Conservation (phyloP, 805 yeast species). For the Kazachstania taianensis region DNA sequence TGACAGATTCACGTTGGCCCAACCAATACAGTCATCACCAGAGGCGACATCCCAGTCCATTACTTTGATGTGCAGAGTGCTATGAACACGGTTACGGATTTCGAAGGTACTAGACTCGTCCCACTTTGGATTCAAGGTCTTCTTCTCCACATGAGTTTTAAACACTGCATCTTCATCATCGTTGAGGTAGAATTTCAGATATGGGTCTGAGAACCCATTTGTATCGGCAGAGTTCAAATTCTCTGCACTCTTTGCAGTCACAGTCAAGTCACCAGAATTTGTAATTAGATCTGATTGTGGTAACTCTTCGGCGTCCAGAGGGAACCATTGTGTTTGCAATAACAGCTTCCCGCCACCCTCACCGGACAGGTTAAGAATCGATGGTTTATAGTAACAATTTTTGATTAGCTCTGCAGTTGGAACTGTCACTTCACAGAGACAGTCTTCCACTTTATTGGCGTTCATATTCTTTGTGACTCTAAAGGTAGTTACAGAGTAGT, state of each 20-base stretch:
- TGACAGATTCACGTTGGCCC: slow-evolving; percentile 44
- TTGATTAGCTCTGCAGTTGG: slow-evolving; percentile 59
- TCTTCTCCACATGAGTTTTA: slow-evolving; percentile 75
- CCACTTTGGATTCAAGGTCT: slow-evolving; percentile 85
- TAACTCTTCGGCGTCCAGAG: slow-evolving; percentile 47
- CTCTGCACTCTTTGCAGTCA: slow-evolving; percentile 54
- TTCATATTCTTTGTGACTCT: slow-evolving; percentile 48
- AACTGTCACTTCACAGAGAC: slow-evolving; percentile 51
- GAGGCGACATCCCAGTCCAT: slow-evolving; percentile 93
- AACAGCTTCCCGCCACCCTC: slow-evolving; percentile 42
- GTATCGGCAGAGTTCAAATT: slow-evolving; percentile 78
- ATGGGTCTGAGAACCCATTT: slow-evolving; percentile 92
- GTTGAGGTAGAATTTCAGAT: slow-evolving; percentile 57
- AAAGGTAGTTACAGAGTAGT: slow-evolving; percentile 56
- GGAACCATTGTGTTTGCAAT: slow-evolving; percentile 68
- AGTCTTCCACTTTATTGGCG: slow-evolving; percentile 45
- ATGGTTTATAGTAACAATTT: slow-evolving; percentile 54
- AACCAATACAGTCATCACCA: slow-evolving; percentile 73
- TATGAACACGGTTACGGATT: slow-evolving; percentile 52
- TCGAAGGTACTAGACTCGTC: slow-evolving; percentile 55
- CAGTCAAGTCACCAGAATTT: slow-evolving; percentile 60
- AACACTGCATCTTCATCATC: slow-evolving; percentile 46
- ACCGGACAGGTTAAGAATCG: slow-evolving; percentile 46
- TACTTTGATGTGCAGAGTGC: slow-evolving; percentile 46
- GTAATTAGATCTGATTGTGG: slow-evolving; percentile 69